These are phyloP conservation scores for Ustanciosporium gigantosporum DNA, from an alignment of 1,284 basidiomycete species.

Conservation along the genomic window DNA sequence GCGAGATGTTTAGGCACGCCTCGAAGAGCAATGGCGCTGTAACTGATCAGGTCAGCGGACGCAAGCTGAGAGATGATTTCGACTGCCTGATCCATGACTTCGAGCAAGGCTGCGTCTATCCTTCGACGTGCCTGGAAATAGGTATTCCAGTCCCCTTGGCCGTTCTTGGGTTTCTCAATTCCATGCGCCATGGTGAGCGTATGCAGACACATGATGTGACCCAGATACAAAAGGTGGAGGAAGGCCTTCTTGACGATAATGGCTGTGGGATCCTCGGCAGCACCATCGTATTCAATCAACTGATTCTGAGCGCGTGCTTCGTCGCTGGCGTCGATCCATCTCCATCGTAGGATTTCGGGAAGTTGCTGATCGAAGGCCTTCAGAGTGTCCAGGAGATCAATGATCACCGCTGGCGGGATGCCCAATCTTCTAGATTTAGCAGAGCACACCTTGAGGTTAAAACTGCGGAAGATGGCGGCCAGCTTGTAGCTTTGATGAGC, in stretches of 20 bases:
- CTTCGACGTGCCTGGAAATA: constrained; percentile 23
- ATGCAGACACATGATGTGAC: constrained; percentile 26
- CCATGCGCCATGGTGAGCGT: constrained; percentile 18
- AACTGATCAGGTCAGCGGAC: constrained; percentile 22
- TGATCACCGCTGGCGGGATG: constrained; percentile 16
- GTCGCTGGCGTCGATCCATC: neutral
- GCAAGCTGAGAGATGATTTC: constrained; percentile 24
- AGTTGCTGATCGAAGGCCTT: constrained; percentile 26
- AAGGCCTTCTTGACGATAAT: constrained; percentile 28
- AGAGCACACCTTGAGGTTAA: constrained; percentile 21
- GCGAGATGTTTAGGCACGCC: constrained; percentile 20
- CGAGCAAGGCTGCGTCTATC: constrained; percentile 17
- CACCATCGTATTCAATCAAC: constrained; percentile 18
- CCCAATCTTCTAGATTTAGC: constrained; percentile 24
- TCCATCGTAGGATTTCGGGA: constrained; percentile 22
- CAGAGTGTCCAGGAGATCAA: constrained; percentile 25
- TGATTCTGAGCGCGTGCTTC: neutral
- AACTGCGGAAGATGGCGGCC: constrained; percentile 21
- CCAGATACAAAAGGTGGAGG: constrained; percentile 17
- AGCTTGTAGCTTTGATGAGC: constrained; percentile 22
- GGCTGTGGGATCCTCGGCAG: constrained; percentile 23
- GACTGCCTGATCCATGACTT: constrained; percentile 17
- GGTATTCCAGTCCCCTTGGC: constrained; percentile 7
- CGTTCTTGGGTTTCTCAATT: constrained; percentile 11
- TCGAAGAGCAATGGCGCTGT: constrained; percentile 31